Conservation (phyloP, 352 stramenopile species). For the Phytophthora tubulina region DNA sequence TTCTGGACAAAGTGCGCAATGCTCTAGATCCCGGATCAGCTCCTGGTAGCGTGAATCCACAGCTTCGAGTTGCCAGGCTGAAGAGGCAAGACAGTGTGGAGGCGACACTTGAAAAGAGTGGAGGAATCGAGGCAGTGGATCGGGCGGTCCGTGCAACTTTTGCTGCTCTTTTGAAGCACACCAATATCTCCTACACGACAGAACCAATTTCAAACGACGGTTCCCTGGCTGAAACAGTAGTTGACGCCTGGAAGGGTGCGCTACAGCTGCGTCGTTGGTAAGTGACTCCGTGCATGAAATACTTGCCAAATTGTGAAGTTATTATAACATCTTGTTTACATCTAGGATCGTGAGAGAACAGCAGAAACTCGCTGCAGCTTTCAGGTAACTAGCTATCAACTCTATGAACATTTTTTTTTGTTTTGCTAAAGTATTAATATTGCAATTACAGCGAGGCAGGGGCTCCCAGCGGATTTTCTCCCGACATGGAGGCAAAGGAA, state of each 20-base stretch:
- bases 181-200: constrained; percentile 75
- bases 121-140: constrained; percentile 83
- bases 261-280: constrained; percentile 88
- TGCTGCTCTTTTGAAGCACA: constrained; percentile 86
- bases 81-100: constrained; percentile 89
- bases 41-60: constrained; percentile 56
- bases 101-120: constrained; percentile 85
- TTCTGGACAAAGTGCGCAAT: constrained; percentile 83
- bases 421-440: constrained; percentile 1
- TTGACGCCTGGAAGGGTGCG: constrained; percentile 80
- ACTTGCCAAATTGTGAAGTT: not conserved
- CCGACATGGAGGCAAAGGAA: constrained; percentile 69
- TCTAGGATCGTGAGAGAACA: constrained; percentile 89
- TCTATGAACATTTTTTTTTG: not conserved
- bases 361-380: constrained; percentile 78
- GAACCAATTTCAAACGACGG: constrained; percentile 71
- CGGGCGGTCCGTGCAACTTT: constrained; percentile 83
- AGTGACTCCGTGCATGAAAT: not conserved
- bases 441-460: constrained; percentile 45
- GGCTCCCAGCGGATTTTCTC: constrained; percentile 37
- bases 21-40: constrained; percentile 64
- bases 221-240: constrained; percentile 64
- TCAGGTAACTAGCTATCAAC: constrained; percentile 47
- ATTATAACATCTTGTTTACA: constrained; percentile 4
- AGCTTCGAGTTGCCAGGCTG: constrained; percentile 68